Conservation (phyloP, 1,139 yeast genomes). For the Lodderomyces theae region DNA sequence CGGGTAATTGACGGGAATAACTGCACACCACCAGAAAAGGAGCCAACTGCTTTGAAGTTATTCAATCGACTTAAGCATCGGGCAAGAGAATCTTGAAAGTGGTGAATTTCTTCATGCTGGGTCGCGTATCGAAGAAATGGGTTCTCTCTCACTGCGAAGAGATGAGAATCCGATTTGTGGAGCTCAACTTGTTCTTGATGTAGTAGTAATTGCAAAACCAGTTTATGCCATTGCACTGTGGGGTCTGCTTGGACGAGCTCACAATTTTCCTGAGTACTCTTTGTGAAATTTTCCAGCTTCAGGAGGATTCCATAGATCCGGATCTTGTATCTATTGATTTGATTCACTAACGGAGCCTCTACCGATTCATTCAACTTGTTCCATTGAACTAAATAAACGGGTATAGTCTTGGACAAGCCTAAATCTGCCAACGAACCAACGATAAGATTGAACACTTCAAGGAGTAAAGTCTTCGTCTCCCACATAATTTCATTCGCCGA, state of each 20-base stretch:
- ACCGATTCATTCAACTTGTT: conserved; percentile 29
- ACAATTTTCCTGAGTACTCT: conserved; percentile 14
- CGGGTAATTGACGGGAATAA: conserved; percentile 17
- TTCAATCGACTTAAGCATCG: not conserved
- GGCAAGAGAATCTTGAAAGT: not conserved
- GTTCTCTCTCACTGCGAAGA: not conserved
- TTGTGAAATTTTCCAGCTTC: conserved; percentile 8
- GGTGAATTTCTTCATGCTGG: not conserved
- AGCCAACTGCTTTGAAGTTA: not conserved
- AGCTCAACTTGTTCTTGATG: no score
- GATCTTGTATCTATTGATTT: conserved; percentile 22
- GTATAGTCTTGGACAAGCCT: conserved; percentile 55
- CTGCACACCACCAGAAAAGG: conserved; percentile 13
- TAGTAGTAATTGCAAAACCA: no score
- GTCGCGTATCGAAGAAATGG: not conserved
- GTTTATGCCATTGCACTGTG: conserved; percentile 6
- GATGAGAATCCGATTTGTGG: no score
- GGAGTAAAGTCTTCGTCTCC: conserved; percentile 28
- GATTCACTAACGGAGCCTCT: conserved; percentile 26
- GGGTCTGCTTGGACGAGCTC: conserved; percentile 7
- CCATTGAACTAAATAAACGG: conserved; percentile 49
- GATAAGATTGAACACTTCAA: conserved; percentile 32
- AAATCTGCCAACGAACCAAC: conserved; percentile 38
- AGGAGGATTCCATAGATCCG: conserved; percentile 17
- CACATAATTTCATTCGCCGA: conserved; percentile 30